These are phyloP conservation scores for Datisca glomerata DNA, from an alignment of 306 rosid genomes.

Conservation along the genomic window DNA sequence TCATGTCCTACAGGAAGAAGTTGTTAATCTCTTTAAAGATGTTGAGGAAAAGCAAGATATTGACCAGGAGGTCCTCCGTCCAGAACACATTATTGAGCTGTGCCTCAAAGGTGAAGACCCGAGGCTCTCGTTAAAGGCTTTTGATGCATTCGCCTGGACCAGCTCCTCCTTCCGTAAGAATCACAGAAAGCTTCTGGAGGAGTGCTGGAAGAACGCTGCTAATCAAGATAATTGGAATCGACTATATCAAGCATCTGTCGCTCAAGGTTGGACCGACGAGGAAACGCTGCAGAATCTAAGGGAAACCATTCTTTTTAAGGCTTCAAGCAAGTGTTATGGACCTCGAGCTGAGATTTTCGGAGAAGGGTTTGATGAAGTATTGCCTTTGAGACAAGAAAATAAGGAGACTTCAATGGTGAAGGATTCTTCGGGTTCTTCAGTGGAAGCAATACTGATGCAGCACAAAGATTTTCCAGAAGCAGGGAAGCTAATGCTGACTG, in stretches of 20 bases:
- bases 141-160: constrained; percentile 82
- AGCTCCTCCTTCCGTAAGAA: constrained; percentile 59
- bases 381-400: constrained; percentile 58
- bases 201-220: constrained; percentile 84
- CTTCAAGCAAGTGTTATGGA: constrained; percentile 76
- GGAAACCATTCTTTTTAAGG: constrained; percentile 52
- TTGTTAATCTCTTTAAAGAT: constrained; percentile 28
- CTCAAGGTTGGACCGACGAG: constrained; percentile 83
- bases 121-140: constrained; percentile 49
- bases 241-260: constrained; percentile 37
- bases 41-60: constrained; percentile 39
- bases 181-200: constrained; percentile 60
- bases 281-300: constrained; percentile 51
- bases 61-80: constrained; percentile 52
- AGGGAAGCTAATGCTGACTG: constrained; percentile 85
- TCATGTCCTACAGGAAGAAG: constrained; percentile 55
- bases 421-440: constrained; percentile 38
- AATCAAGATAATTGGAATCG: constrained; percentile 65
- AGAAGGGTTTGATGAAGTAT: constrained; percentile 61
- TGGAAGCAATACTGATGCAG: constrained; percentile 73
- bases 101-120: constrained; percentile 51
- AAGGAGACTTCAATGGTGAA: constrained; percentile 25
- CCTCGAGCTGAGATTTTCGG: constrained; percentile 54
- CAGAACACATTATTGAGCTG: constrained; percentile 62
- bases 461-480: constrained; percentile 81